Evolutionary conservation across 495 filamentous ascomycete species (phyloP).

Genomic region (Achaetomiella virescens): DNA sequence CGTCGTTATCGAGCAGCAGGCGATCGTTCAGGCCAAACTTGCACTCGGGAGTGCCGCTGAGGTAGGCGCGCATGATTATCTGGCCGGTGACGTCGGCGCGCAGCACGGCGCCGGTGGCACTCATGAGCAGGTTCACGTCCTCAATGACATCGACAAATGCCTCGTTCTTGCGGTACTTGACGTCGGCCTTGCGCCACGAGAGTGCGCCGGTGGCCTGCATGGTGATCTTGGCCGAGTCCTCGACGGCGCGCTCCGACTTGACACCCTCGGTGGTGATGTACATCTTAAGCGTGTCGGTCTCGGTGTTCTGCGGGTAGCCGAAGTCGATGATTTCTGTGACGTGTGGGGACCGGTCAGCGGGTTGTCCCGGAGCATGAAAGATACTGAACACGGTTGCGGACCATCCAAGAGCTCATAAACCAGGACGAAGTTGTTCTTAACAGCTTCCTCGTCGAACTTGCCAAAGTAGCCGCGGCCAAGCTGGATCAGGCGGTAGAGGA

Average conservation of each 20-base stretch:
- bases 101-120: constrained; percentile 87
- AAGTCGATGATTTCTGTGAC: constrained; percentile 91
- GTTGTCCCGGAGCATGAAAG: background rate
- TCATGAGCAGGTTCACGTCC: constrained; percentile 98
- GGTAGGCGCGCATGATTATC: constrained; percentile 98
- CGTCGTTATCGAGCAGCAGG: constrained; percentile 78
- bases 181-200: constrained; percentile 93
- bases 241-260: constrained; percentile 85
- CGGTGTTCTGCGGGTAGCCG: constrained; percentile 98
- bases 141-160: constrained; percentile 99
- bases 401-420: constrained; percentile 98
- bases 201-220: constrained; percentile 98
- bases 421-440: constrained; percentile 99
- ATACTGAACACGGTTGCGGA: constrained; percentile 28
- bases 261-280: constrained; percentile 99
- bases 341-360: background rate
- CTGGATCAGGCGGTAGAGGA: constrained; percentile 84
- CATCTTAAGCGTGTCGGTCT: constrained; percentile 99
- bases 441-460: constrained; percentile 98
- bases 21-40: constrained; percentile 99
- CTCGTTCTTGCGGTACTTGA: constrained; percentile 99
- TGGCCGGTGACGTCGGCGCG: constrained; percentile 96
- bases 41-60: constrained; percentile 94
- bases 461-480: constrained; percentile 96
- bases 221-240: constrained; percentile 93